Conservation (phyloP, 2,329 filamentous ascomycete species). For the Nothophoma quercina region DNA sequence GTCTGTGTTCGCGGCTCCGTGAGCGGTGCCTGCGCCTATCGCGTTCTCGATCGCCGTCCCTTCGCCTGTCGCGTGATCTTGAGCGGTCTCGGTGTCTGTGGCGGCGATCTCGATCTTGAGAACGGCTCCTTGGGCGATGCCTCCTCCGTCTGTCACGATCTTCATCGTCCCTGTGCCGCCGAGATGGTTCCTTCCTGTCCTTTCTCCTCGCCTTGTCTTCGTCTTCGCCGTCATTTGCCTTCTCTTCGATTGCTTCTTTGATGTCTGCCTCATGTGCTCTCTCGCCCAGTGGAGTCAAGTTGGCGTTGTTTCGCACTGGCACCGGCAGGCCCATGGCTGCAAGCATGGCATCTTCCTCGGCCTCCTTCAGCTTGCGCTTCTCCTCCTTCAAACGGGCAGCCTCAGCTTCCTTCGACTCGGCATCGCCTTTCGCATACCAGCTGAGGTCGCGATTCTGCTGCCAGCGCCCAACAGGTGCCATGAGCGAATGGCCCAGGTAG, state of each 20-base stretch:
- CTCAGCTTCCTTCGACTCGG: conserved; percentile 63
- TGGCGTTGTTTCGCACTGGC: conserved; percentile 70
- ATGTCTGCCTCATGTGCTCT: conserved; percentile 62
- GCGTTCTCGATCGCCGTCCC: conserved; percentile 34
- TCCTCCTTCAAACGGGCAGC: conserved; percentile 71
- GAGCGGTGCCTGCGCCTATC: conserved; percentile 44
- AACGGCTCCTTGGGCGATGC: conserved; percentile 38
- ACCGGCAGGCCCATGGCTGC: conserved; percentile 81
- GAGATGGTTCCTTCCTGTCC: conserved; percentile 35
- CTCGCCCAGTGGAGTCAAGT: conserved; percentile 65
- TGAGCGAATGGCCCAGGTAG: conserved; percentile 87
- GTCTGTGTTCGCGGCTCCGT: conserved; percentile 36
- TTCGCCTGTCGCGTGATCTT: conserved; percentile 37
- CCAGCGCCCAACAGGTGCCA: conserved; percentile 92
- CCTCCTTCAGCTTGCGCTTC: conserved; percentile 82
- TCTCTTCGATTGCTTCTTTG: conserved; percentile 61
- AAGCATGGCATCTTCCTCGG: conserved; percentile 90
- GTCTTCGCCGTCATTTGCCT: conserved; percentile 50
- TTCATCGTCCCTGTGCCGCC: conserved; percentile 35
- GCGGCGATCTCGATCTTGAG: conserved; percentile 37
- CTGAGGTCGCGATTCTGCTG: conserved; percentile 75
- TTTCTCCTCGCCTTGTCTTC: conserved; percentile 26
- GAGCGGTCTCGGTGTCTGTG: conserved; percentile 40
- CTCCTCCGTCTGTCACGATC: conserved; percentile 33
- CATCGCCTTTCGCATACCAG: conserved; percentile 70